These are phyloP conservation scores for Trebouxiophyceae sp. DNA, from an alignment of 163 green algal species.

Conservation along the genomic window DNA sequence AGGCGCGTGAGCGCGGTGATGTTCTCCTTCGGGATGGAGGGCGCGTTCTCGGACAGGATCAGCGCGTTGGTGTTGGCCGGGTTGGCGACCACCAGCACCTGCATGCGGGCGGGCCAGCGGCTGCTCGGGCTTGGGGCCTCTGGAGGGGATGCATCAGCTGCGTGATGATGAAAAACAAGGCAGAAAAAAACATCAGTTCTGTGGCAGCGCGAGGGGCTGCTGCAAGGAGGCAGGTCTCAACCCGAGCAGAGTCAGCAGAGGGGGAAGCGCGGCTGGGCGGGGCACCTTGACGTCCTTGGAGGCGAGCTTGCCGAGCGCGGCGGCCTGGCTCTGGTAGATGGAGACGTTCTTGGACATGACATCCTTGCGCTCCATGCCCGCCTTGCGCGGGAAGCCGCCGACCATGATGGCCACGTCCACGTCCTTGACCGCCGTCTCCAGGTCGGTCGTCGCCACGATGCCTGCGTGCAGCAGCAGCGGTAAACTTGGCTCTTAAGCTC, in stretches of 20 bases:
- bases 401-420: constrained; percentile 92
- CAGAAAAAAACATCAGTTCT: too few relatives aligned
- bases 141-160: too few relatives aligned
- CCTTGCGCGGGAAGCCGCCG: constrained; percentile 89
- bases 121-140: too few relatives aligned
- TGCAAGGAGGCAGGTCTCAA: too few relatives aligned
- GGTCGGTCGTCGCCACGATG: constrained; percentile 68
- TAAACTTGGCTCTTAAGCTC: too few relatives aligned
- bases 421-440: constrained; percentile 71
- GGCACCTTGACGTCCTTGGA: constrained; percentile 6
- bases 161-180: too few relatives aligned
- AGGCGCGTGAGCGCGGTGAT: constrained; percentile 89
- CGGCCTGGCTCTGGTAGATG: constrained; percentile 88
- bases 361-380: constrained; percentile 88
- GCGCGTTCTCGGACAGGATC: constrained; percentile 76
- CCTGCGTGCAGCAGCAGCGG: too few relatives aligned
- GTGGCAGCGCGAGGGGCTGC: too few relatives aligned
- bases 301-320: constrained; percentile 75
- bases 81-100: constrained; percentile 93
- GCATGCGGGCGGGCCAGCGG: too few relatives aligned
- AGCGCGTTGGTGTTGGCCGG: constrained; percentile 90
- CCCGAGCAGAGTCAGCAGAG: too few relatives aligned
- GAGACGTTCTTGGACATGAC: constrained; percentile 89
- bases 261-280: too few relatives aligned
- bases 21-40: constrained; percentile 75